Conservation (phyloP, 2,329 filamentous ascomycete genomes). For the Zasmidium cellare region DNA sequence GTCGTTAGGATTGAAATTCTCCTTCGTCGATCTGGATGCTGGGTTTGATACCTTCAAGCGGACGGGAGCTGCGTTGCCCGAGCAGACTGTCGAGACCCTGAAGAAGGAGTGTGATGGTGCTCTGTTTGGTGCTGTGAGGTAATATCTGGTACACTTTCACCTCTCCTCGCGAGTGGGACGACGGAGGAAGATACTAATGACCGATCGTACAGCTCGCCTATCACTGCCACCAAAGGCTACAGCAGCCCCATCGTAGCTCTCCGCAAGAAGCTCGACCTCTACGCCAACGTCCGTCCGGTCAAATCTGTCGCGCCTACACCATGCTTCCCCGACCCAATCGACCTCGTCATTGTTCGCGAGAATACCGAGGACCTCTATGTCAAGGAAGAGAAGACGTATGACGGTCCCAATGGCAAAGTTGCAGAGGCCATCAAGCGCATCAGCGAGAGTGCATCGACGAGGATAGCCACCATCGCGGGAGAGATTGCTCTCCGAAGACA, state of each 20-base stretch:
- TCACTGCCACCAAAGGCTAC: slow-evolving; percentile 88
- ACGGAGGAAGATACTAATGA: neutral
- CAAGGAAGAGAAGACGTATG: slow-evolving; percentile 87
- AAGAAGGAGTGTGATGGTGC: slow-evolving; percentile 92
- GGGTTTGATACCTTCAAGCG: slow-evolving; percentile 92
- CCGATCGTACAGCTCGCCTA: slow-evolving; percentile 65
- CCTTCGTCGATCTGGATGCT: slow-evolving; percentile 88
- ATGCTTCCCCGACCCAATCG: slow-evolving; percentile 62
- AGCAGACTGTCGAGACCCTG: slow-evolving; percentile 85
- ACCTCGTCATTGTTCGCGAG: slow-evolving; percentile 97
- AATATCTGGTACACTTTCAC: slow-evolving; percentile 3
- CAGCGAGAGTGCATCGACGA: slow-evolving; percentile 75
- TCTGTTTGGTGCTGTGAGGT: slow-evolving; percentile 86
- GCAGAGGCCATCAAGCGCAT: slow-evolving; percentile 99
- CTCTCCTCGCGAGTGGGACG: neutral
- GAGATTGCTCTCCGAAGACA: slow-evolving; percentile 89
- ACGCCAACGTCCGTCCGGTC: slow-evolving; percentile 95
- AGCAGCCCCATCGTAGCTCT: slow-evolving; percentile 95
- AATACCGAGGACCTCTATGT: slow-evolving; percentile 99
- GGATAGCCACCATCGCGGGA: slow-evolving; percentile 90
- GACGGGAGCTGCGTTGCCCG: slow-evolving; percentile 83
- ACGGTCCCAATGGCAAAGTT: slow-evolving; percentile 72
- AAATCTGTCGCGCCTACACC: slow-evolving; percentile 71
- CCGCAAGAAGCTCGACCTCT: slow-evolving; percentile 90
- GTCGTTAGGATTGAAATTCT: slow-evolving; percentile 91